These are phyloP conservation scores for Hirschioporus abietinus DNA, from an alignment of 768 basidiomycete genomes.

Conservation along the genomic window DNA sequence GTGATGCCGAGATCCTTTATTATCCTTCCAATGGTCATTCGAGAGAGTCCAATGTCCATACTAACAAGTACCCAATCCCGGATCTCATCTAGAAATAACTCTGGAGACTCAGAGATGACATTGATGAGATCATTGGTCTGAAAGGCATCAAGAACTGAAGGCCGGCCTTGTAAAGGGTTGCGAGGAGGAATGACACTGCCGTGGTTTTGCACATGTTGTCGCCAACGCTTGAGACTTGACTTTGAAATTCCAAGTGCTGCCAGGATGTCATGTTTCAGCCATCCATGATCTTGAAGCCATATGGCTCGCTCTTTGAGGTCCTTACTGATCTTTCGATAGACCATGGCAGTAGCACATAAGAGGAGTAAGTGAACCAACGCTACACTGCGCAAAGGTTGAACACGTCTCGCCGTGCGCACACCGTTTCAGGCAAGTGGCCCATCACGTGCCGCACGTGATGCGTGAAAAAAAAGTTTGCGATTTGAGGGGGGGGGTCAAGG, in stretches of 20 bases:
- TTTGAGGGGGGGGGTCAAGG: not conserved
- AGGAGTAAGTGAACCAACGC: not conserved
- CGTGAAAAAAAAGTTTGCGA: not conserved
- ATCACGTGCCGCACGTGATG: not conserved
- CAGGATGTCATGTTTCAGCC: not conserved
- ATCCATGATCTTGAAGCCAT: not conserved
- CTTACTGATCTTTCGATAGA: not conserved
- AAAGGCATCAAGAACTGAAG: not conserved
- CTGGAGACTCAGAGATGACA: slow-evolving; percentile 12
- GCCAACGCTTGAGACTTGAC: not conserved
- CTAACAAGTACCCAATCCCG: slow-evolving; percentile 18
- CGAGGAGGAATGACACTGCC: not conserved
- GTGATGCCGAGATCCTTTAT: slow-evolving; percentile 18
- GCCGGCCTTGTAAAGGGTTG: not conserved
- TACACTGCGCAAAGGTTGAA: not conserved
- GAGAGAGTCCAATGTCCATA: slow-evolving; percentile 16
- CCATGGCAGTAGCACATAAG: not conserved
- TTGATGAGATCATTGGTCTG: not conserved
- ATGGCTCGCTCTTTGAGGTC: not conserved
- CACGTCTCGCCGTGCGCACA: not conserved
- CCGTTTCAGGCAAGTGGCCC: not conserved
- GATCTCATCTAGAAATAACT: slow-evolving; percentile 21
- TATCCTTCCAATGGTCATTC: slow-evolving; percentile 11
- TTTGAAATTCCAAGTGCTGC: not conserved
- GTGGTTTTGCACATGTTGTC: not conserved